phyloP scores from a whole-genome alignment of 202 grass and related monocot species.

The Dendrocalamus latiflorus region DNA sequence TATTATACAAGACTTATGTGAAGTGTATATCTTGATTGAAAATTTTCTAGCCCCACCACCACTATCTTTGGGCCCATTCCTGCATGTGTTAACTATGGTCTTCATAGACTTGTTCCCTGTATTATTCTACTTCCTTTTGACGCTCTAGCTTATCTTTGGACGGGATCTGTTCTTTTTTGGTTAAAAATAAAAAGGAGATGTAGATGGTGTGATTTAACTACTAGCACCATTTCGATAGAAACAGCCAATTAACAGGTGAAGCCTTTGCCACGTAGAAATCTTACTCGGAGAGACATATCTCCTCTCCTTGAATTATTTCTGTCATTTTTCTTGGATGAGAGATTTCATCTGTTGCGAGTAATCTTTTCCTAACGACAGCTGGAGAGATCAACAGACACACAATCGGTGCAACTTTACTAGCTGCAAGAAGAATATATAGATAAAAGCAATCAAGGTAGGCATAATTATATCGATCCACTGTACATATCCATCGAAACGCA shows the following conservation, averaged over 20 bases:
- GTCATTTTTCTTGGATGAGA: neutral
- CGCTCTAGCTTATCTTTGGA: neutral
- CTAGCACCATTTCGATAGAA: neutral
- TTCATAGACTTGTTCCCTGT: neutral
- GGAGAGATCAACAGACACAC: constrained; percentile 15
- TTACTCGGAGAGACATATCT: neutral
- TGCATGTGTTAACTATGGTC: neutral
- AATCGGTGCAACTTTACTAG: constrained; percentile 6
- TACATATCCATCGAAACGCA: neutral
- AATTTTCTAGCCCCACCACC: too few relatives aligned
- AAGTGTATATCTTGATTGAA: too few relatives aligned
- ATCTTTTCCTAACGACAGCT: constrained; percentile 4
- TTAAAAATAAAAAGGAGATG: neutral
- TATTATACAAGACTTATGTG: too few relatives aligned
- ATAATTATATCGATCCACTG: neutral
- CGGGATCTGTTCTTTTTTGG: neutral
- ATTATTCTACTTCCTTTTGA: neutral
- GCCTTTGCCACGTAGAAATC: neutral
- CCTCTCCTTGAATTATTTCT: neutral
- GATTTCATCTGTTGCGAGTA: neutral
- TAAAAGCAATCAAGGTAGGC: neutral
- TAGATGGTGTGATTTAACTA: neutral
- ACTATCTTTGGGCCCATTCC: neutral
- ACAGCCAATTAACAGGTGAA: neutral
- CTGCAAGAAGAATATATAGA: neutral